phyloP scores from a whole-genome alignment of 1,284 basidiomycete genomes.

The Cryptococcus deneoformans region DNA sequence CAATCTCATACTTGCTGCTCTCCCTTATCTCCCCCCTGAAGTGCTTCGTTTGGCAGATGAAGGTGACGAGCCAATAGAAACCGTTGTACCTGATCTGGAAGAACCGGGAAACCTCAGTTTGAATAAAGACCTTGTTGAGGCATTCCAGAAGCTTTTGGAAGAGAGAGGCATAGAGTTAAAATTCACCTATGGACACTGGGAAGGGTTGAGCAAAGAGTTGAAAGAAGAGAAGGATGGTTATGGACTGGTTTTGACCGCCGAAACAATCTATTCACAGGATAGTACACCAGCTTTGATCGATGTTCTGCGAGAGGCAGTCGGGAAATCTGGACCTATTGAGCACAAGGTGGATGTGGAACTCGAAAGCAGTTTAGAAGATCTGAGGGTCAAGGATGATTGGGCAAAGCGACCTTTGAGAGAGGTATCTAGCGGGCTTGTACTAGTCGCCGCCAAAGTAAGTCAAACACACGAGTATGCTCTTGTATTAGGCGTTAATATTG shows the following conservation, averaged over 20 bases:
- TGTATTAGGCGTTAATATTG: no score
- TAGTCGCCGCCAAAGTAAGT: constrained; percentile 49
- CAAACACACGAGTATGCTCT: constrained; percentile 1
- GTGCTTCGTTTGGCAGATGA: constrained; percentile 31
- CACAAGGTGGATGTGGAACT: constrained; percentile 12
- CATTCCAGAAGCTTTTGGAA: constrained; percentile 63
- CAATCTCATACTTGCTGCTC: constrained; percentile 70
- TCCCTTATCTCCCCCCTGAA: constrained; percentile 27
- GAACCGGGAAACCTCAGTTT: constrained; percentile 55
- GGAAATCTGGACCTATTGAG: background rate
- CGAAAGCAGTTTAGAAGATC: constrained; percentile 27
- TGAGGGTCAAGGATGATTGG: constrained; percentile 28
- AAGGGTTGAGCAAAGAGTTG: constrained; percentile 21
- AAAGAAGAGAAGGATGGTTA: constrained; percentile 50
- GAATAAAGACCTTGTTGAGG: constrained; percentile 60
- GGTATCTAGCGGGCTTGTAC: constrained; percentile 19
- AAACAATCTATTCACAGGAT: constrained; percentile 82
- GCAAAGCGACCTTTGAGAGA: constrained; percentile 14
- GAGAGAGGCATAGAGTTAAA: constrained; percentile 59
- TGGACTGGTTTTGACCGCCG: constrained; percentile 78
- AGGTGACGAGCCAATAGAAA: constrained; percentile 50
- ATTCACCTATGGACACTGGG: constrained; percentile 84
- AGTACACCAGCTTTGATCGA: constrained; percentile 66
- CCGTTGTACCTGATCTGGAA: constrained; percentile 37
- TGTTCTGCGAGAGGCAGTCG: constrained; percentile 43